Conservation (phyloP, 1,139 yeast genomes). For the Sugiyamaella neomexicana region DNA sequence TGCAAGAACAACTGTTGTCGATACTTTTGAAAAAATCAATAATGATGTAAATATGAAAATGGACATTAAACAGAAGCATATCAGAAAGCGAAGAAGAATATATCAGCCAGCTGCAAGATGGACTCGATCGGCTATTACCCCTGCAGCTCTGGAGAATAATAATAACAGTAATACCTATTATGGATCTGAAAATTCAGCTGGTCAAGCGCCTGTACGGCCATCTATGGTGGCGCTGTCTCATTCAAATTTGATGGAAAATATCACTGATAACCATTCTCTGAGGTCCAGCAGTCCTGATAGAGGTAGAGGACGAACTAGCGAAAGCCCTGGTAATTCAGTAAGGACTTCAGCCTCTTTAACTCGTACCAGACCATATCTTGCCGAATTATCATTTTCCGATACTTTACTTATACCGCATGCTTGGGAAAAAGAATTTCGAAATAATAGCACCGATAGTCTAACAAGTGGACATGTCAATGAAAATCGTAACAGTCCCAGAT, state of each 20-base stretch:
- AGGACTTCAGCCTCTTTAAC: slow-evolving; percentile 3
- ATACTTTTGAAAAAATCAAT: slow-evolving; percentile 27
- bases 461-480: background rate
- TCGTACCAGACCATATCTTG: slow-evolving; percentile 3
- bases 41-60: slow-evolving; percentile 21
- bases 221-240: slow-evolving; percentile 1
- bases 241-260: slow-evolving; percentile 7
- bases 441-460: slow-evolving; percentile 19
- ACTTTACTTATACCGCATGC: slow-evolving; percentile 13
- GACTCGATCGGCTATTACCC: slow-evolving; percentile 21
- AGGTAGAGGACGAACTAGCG: slow-evolving; percentile 1
- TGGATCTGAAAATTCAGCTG: background rate
- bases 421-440: slow-evolving; percentile 16
- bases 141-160: slow-evolving; percentile 3
- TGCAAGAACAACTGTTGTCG: slow-evolving; percentile 28
- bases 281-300: slow-evolving; percentile 16
- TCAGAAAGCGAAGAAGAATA: slow-evolving; percentile 11
- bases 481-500: background rate
- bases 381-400: slow-evolving; percentile 12
- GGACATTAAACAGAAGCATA: slow-evolving; percentile 13
- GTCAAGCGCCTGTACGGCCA: slow-evolving; percentile 11
- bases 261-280: background rate
- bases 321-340: slow-evolving; percentile 2
- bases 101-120: slow-evolving; percentile 28
- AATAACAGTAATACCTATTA: too few species aligned